These are phyloP conservation scores for Zizania palustris DNA, from an alignment of 202 grass and related monocot species.

Conservation along the genomic window DNA sequence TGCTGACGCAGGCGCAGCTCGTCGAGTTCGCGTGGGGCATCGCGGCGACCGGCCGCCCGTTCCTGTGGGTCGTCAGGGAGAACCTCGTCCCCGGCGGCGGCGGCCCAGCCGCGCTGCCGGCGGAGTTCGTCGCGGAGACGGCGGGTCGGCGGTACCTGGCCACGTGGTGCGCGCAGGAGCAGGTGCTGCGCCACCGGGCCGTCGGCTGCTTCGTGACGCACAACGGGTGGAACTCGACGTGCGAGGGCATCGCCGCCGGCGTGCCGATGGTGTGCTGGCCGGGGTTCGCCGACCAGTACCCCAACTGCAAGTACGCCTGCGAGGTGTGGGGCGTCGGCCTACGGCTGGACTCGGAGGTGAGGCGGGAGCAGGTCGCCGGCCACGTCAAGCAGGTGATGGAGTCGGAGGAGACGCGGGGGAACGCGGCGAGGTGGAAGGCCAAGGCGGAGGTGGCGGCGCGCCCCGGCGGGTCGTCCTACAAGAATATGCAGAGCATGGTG, in stretches of 20 bases:
- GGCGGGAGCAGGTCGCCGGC: conserved; percentile 12
- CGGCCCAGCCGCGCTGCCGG: neutral
- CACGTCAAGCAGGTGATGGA: conserved; percentile 17
- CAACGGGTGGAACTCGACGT: conserved; percentile 47
- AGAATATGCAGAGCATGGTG: conserved; percentile 23
- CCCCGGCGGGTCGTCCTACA: conserved; percentile 11
- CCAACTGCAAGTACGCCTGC: conserved; percentile 45
- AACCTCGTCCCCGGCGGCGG: neutral
- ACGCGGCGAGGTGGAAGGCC: conserved; percentile 22
- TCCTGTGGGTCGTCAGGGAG: conserved; percentile 19
- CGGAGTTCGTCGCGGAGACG: neutral
- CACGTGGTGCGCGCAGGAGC: conserved; percentile 32
- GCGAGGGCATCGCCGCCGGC: conserved; percentile 37
- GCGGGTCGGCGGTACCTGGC: neutral
- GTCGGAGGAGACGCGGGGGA: neutral
- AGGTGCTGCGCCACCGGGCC: conserved; percentile 31
- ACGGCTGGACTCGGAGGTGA: conserved; percentile 29
- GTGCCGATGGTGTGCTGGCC: conserved; percentile 53
- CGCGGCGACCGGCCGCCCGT: neutral
- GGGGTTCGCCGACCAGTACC: conserved; percentile 50
- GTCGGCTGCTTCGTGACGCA: conserved; percentile 45
- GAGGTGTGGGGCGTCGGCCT: conserved; percentile 40
- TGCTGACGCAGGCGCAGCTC: conserved; percentile 22
- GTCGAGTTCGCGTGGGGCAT: conserved; percentile 47
- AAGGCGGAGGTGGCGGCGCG: conserved; percentile 1